These are phyloP conservation scores for Magnolia changhungtana DNA, from an alignment of 164 flowering plant genomes.

Conservation along the genomic window DNA sequence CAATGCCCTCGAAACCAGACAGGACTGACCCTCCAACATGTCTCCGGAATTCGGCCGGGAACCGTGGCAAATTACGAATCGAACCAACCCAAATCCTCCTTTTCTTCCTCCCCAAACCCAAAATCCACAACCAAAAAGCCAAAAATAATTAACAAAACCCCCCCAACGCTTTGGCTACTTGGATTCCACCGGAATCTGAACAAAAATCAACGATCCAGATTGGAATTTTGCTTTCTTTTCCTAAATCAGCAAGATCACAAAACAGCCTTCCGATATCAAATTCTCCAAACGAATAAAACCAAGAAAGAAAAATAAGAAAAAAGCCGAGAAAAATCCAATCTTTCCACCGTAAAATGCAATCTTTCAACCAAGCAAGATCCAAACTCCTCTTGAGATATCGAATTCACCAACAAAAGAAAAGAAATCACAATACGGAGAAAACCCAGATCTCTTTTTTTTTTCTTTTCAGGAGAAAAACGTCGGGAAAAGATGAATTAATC, in stretches of 20 bases:
- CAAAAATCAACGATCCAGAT: background rate
- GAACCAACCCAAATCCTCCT: slow-evolving; percentile 20
- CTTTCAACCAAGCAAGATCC: slow-evolving; percentile 5
- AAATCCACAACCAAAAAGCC: slow-evolving; percentile 11
- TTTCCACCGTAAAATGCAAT: slow-evolving; percentile 2
- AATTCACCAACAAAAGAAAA: slow-evolving; percentile 2
- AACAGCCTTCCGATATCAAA: background rate
- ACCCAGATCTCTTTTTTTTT: background rate
- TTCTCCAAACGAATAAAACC: background rate
- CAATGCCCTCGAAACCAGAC: slow-evolving; percentile 29
- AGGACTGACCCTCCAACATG: slow-evolving; percentile 35
- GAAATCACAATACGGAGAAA: background rate
- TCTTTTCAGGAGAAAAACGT: background rate
- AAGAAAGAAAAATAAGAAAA: background rate
- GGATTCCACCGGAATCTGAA: background rate
- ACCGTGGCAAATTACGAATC: slow-evolving; percentile 1
- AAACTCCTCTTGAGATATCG: background rate
- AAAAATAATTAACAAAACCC: slow-evolving; percentile 4
- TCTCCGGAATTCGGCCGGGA: slow-evolving; percentile 15
- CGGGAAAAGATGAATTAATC: background rate
- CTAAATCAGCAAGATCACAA: background rate
- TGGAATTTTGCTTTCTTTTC: background rate
- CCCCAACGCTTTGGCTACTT: background rate
- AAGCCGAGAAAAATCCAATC: slow-evolving; percentile 5
- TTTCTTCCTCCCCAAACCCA: slow-evolving; percentile 17